Percentiles rank a stretch among this genome's conserved stretches.
These are phyloP conservation scores for Fusarium sp. DNA, from an alignment of 2,329 filamentous ascomycete genomes.

Conservation along the genomic window DNA sequence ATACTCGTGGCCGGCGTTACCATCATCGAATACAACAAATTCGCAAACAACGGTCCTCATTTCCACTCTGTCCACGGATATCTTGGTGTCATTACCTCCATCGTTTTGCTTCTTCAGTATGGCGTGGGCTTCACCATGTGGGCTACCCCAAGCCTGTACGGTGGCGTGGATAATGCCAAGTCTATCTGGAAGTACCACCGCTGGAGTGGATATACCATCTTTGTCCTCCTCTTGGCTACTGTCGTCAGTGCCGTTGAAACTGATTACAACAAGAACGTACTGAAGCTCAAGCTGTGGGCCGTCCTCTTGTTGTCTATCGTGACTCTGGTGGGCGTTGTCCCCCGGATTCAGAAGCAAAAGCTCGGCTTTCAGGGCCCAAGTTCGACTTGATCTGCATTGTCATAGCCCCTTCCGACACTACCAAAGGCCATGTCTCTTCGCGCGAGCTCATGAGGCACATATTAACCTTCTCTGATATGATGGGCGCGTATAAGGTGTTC, in stretches of 20 bases:
- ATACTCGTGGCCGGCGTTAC: constrained; percentile 75
- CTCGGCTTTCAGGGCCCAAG: constrained; percentile 66
- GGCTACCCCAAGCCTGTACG: constrained; percentile 80
- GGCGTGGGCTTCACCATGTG: constrained; percentile 87
- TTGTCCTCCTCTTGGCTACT: constrained; percentile 80
- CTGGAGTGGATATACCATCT: constrained; percentile 79
- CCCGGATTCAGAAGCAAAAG: constrained; percentile 87
- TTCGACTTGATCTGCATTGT: constrained; percentile 21
- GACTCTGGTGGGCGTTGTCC: constrained; percentile 78
- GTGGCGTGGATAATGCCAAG: constrained; percentile 84
- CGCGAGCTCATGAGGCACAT: neutral
- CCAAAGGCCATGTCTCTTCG: neutral
- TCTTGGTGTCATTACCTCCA: constrained; percentile 83
- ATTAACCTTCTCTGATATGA: neutral
- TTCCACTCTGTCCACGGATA: constrained; percentile 87
- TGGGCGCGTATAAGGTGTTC: neutral
- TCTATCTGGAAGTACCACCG: constrained; percentile 92
- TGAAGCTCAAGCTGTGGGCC: constrained; percentile 84
- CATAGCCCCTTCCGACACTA: too few species aligned
- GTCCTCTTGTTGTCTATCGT: constrained; percentile 76
- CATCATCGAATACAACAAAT: constrained; percentile 89
- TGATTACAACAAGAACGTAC: constrained; percentile 76
- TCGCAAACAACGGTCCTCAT: constrained; percentile 74
- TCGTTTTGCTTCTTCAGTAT: constrained; percentile 80
- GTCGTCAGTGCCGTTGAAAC: constrained; percentile 83